A percentile compares a stretch with the other conserved stretches of the same genome.
These are phyloP conservation scores for Lactarius psammicola DNA, from an alignment of 768 basidiomycete genomes.

Conservation along the genomic window DNA sequence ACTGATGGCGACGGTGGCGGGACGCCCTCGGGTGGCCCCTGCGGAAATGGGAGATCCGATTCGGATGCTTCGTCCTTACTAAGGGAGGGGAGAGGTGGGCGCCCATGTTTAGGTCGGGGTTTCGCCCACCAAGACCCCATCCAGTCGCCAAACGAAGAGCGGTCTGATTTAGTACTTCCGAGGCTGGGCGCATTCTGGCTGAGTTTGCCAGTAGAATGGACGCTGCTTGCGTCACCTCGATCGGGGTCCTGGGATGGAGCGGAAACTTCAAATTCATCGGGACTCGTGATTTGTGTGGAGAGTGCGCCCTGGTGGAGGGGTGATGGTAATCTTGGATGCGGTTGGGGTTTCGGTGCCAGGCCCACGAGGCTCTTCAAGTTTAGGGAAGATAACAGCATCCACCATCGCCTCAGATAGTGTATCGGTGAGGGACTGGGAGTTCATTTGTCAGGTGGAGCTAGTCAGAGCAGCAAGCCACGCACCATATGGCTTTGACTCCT, in stretches of 20 bases:
- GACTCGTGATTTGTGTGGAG: neutral
- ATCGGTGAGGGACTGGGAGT: constrained; percentile 44
- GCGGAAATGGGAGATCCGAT: constrained; percentile 18
- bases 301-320: constrained; percentile 13
- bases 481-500: constrained; percentile 62
- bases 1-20: constrained; percentile 24
- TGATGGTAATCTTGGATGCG: constrained; percentile 22
- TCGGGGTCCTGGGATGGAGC: constrained; percentile 9
- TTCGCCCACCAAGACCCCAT: constrained; percentile 74
- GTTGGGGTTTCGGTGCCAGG: constrained; percentile 19
- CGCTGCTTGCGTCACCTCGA: constrained; percentile 16
- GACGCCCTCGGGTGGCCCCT: constrained; percentile 25
- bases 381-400: constrained; percentile 47
- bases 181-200: constrained; percentile 24
- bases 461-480: constrained; percentile 30
- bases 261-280: neutral
- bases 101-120: constrained; percentile 40
- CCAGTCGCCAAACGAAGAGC: constrained; percentile 60
- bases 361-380: constrained; percentile 33
- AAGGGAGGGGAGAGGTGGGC: constrained; percentile 25
- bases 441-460: neutral
- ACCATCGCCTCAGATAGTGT: constrained; percentile 47
- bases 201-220: constrained; percentile 22
- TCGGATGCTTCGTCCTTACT: constrained; percentile 11
- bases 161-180: constrained; percentile 35